phyloP scores from a whole-genome alignment of 352 stramenopile genomes.

The Thalassiosira oceanica region DNA sequence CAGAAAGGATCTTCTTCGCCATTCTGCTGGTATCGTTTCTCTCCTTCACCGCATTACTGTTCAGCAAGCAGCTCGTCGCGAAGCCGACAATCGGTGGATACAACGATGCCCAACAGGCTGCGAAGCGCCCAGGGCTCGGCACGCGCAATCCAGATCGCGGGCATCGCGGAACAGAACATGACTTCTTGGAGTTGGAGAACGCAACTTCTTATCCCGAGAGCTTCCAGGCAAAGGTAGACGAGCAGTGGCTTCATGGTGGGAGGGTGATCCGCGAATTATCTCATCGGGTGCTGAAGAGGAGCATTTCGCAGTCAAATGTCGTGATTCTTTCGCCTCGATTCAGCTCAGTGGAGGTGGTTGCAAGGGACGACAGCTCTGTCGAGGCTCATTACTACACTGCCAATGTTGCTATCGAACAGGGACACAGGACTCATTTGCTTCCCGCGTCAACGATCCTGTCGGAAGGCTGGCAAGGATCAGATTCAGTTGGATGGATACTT shows the following conservation, averaged over 20 bases:
- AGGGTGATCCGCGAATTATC: conserved; percentile 49
- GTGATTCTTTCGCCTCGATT: conserved; percentile 36
- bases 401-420: conserved; percentile 23
- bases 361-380: background rate
- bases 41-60: too few relatives aligned
- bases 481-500: conserved; percentile 31
- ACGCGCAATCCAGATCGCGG: too few relatives aligned
- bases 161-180: too few relatives aligned
- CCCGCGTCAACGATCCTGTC: conserved; percentile 22
- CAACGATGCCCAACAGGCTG: too few relatives aligned
- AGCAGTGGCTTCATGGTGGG: conserved; percentile 17
- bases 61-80: too few relatives aligned
- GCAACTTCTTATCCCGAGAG: too few relatives aligned
- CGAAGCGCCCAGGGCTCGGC: too few relatives aligned
- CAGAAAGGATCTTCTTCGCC: too few relatives aligned
- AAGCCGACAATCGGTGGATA: too few relatives aligned
- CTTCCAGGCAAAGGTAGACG: conserved; percentile 6
- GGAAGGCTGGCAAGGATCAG: conserved; percentile 30
- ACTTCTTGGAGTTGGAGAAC: too few relatives aligned
- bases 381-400: conserved; percentile 1
- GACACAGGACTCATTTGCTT: conserved; percentile 14
- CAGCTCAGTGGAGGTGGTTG: background rate
- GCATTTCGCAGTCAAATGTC: conserved; percentile 52
- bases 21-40: too few relatives aligned
- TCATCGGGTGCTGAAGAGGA: conserved; percentile 31